phyloP scores from a whole-genome alignment of 83 land plant species.

The Thuja plicata region DNA sequence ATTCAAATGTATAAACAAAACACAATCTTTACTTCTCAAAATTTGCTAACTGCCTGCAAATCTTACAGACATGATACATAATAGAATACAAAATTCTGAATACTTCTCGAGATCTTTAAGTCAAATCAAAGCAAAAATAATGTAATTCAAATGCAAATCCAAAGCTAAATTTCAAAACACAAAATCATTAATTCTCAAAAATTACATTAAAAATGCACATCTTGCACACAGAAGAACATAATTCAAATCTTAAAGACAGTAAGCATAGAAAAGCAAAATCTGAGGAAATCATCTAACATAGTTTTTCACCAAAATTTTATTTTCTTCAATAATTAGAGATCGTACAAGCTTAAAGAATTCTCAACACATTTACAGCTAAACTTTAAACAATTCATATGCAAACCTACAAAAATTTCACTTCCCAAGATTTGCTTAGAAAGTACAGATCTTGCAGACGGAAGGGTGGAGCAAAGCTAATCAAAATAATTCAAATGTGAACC shows the following conservation, averaged over 20 bases:
- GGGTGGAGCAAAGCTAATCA: not conserved
- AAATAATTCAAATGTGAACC: not conserved
- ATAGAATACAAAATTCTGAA: not conserved
- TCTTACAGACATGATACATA: not conserved
- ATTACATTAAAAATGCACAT: too few species aligned
- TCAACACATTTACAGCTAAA: too few species aligned
- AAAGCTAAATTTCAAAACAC: not conserved
- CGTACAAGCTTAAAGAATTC: too few species aligned
- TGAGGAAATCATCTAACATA: too few species aligned
- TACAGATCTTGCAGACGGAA: not conserved
- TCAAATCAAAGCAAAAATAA: not conserved
- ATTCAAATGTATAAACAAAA: not conserved
- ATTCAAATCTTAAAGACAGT: too few species aligned
- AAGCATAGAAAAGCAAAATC: too few species aligned
- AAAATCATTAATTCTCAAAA: not conserved
- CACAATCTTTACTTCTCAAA: not conserved
- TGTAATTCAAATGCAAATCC: not conserved
- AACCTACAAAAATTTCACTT: not conserved
- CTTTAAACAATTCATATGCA: too few species aligned
- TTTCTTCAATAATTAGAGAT: too few species aligned
- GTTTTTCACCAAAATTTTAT: too few species aligned
- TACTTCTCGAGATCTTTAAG: not conserved
- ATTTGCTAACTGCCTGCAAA: too few species aligned
- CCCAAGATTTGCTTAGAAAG: not conserved
- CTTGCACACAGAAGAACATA: too few species aligned